Conservation (phyloP, 2,329 filamentous ascomycete genomes). For the Chrysoporthe puriensis region DNA sequence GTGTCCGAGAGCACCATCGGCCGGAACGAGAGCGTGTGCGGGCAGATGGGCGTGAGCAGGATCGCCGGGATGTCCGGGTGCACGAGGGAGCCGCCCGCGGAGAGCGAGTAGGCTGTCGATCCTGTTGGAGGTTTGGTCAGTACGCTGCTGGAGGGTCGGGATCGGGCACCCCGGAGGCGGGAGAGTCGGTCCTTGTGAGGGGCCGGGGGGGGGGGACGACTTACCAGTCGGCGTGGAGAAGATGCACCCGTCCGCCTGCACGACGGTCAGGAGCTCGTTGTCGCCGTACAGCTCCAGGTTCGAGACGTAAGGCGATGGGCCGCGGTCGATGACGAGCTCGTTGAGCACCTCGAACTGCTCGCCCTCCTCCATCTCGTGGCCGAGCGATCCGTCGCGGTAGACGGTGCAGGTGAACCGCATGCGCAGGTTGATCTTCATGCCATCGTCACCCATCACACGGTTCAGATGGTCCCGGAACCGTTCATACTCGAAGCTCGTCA, state of each 20-base stretch:
- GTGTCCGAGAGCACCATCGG: constrained; percentile 98
- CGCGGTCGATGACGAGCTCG: constrained; percentile 96
- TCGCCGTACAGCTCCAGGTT: constrained; percentile 96
- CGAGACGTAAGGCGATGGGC: constrained; percentile 94
- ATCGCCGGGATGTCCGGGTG: constrained; percentile 97
- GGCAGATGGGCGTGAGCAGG: constrained; percentile 94
- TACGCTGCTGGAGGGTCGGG: too few species aligned
- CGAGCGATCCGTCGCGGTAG: constrained; percentile 69
- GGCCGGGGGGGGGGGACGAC: constrained; percentile 14
- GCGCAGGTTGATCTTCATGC: constrained; percentile 95
- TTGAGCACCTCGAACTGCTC: constrained; percentile 98
- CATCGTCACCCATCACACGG: constrained; percentile 88
- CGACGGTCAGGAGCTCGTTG: constrained; percentile 89
- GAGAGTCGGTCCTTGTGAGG: not conserved
- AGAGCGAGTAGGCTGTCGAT: constrained; percentile 93
- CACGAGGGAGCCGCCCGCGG: constrained; percentile 91
- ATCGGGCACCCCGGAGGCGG: too few species aligned
- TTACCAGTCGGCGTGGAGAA: constrained; percentile 90
- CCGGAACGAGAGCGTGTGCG: constrained; percentile 93
- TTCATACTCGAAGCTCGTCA: constrained; percentile 86
- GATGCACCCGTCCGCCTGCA: constrained; percentile 96
- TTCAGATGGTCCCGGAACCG: constrained; percentile 86
- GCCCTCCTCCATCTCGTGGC: constrained; percentile 76
- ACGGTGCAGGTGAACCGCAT: constrained; percentile 99
- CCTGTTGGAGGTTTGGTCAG: constrained; percentile 43